Percentiles rank a stretch among this genome's conserved stretches.
phyloP scores from a whole-genome alignment of 331 rosid genomes.

The Rhamnella rubrinervis region DNA sequence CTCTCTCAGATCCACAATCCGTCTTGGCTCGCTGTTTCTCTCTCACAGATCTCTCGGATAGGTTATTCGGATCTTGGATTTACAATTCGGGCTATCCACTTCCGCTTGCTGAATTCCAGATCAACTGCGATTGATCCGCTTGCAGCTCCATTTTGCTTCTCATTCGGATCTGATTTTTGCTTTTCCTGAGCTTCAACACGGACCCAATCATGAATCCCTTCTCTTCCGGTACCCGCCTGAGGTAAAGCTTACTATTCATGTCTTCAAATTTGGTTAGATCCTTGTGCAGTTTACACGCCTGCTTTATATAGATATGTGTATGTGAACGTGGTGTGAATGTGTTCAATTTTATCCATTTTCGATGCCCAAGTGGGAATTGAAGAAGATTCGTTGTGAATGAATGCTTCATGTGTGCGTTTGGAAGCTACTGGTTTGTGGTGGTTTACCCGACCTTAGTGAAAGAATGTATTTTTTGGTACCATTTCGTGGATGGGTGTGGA shows the following conservation, averaged over 20 bases:
- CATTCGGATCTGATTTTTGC: slow-evolving; percentile 58
- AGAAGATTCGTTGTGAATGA: not conserved
- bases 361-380: slow-evolving; percentile 1
- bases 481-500: slow-evolving; percentile 6
- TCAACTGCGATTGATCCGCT: slow-evolving; percentile 29
- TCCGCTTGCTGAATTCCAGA: slow-evolving; percentile 3
- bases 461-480: not conserved
- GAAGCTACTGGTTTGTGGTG: slow-evolving; percentile 24
- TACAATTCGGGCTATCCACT: slow-evolving; percentile 21
- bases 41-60: slow-evolving; percentile 33
- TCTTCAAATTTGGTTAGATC: slow-evolving; percentile 32
- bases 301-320: not conserved
- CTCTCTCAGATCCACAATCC: slow-evolving; percentile 62
- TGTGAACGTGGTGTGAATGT: not conserved
- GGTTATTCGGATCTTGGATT: slow-evolving; percentile 54
- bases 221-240: slow-evolving; percentile 92
- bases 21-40: slow-evolving; percentile 8
- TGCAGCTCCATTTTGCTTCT: slow-evolving; percentile 8
- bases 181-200: slow-evolving; percentile 37
- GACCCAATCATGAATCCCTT: slow-evolving; percentile 87
- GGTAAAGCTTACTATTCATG: slow-evolving; percentile 44
- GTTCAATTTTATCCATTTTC: slow-evolving; percentile 17
- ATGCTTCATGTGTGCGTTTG: not conserved
- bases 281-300: not conserved
- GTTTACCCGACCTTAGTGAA: no score